These are phyloP conservation scores for Fusarium sp. DNA, from an alignment of 2,329 filamentous ascomycete genomes.

Conservation along the genomic window DNA sequence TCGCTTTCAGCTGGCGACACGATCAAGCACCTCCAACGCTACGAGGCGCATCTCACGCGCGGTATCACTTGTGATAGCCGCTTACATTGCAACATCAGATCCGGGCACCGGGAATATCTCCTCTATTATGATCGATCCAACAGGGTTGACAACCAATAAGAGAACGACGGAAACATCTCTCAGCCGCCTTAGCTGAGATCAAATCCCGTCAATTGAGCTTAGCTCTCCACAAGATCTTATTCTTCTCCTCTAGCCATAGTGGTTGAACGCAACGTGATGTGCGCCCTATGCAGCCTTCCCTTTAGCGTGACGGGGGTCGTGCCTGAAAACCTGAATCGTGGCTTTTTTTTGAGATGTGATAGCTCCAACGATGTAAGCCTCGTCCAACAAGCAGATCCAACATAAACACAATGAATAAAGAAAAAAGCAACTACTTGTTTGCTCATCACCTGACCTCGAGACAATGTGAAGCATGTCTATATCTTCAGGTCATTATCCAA, in stretches of 20 bases:
- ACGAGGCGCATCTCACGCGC: neutral
- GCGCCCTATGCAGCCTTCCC: conserved; percentile 14
- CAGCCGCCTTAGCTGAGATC: conserved; percentile 1
- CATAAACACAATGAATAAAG: neutral
- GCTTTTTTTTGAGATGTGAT: conserved; percentile 40
- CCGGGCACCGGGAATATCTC: conserved; percentile 13
- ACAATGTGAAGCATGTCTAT: neutral
- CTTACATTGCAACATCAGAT: conserved; percentile 24
- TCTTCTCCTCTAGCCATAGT: neutral
- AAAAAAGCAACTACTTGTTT: neutral
- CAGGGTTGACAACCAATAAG: conserved; percentile 16
- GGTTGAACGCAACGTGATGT: neutral
- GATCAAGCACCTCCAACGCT: neutral
- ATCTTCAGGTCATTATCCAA: neutral
- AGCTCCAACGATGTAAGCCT: neutral
- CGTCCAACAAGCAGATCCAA: neutral
- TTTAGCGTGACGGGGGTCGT: conserved; percentile 26
- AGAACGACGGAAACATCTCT: neutral
- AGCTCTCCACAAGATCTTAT: conserved; percentile 1
- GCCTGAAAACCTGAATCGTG: conserved; percentile 3
- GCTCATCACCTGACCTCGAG: conserved; percentile 6
- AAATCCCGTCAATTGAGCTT: conserved; percentile 9
- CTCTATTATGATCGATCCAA: neutral
- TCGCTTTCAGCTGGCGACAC: neutral
- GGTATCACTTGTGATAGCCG: neutral